Evolutionary conservation across 208 protist genomes (phyloP).

Genomic region (Leishmania gerbilli): DNA sequence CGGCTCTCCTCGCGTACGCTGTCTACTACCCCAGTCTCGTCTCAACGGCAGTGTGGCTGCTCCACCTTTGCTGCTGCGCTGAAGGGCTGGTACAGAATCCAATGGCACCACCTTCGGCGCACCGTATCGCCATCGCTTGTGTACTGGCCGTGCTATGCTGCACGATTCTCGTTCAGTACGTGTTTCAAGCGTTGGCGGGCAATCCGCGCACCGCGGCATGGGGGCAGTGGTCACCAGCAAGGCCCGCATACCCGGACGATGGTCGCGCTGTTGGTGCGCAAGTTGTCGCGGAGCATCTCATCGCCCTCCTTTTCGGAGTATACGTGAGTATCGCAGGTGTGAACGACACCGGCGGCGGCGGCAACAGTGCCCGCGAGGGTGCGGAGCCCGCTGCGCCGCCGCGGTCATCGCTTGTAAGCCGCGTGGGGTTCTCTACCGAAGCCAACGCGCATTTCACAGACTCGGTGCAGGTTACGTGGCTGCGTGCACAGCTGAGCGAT

Average conservation of each 20-base stretch:
- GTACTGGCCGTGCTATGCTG: constrained; percentile 1
- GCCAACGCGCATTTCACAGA: background rate
- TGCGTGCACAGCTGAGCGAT: constrained; percentile 10
- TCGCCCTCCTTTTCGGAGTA: constrained; percentile 6
- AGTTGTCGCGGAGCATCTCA: constrained; percentile 17
- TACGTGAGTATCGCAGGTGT: constrained; percentile 13
- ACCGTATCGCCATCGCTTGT: background rate
- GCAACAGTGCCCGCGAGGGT: background rate
- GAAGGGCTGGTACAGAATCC: constrained; percentile 17
- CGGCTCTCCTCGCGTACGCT: constrained; percentile 22
- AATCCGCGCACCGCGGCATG: constrained; percentile 13
- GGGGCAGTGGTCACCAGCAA: constrained; percentile 17
- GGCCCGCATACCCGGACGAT: constrained; percentile 5
- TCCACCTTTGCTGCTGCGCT: constrained; percentile 27
- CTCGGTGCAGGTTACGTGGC: constrained; percentile 8
- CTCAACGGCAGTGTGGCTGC: constrained; percentile 21
- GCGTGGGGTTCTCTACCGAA: background rate
- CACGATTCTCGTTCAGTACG: constrained; percentile 17
- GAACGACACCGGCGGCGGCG: no score
- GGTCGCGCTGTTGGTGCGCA: constrained; percentile 5
- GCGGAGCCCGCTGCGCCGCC: no score
- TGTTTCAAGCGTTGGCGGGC: background rate
- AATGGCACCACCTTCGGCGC: background rate
- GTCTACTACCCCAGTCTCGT: constrained; percentile 30
- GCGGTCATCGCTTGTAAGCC: background rate